phyloP scores from a whole-genome alignment of 192 early-diverging fungal genomes.

The Podila epicladia region DNA sequence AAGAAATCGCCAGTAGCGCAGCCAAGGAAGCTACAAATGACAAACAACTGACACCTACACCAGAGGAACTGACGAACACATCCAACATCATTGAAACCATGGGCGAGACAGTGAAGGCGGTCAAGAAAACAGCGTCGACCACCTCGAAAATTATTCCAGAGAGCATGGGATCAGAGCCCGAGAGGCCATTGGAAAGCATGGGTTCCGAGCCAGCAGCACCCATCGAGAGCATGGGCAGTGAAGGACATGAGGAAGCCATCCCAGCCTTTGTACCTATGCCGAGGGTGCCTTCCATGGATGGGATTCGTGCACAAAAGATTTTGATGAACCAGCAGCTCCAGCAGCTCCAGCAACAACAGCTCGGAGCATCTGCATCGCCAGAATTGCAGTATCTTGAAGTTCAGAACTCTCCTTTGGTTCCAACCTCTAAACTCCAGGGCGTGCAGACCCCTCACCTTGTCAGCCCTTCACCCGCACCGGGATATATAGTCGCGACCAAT shows the following conservation, averaged over 20 bases:
- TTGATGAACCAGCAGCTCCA: conserved; percentile 10
- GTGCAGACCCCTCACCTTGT: neutral
- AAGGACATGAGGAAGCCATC: conserved; percentile 4
- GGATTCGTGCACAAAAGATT: conserved; percentile 10
- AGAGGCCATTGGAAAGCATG: conserved; percentile 17
- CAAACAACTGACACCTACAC: neutral
- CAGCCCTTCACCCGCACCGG: neutral
- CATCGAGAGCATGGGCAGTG: conserved; percentile 35
- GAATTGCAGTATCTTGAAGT: conserved; percentile 43
- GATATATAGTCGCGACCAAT: neutral
- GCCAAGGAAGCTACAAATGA: conserved; percentile 11
- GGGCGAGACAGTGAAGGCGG: conserved; percentile 4
- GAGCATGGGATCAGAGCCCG: neutral
- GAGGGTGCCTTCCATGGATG: conserved; percentile 4
- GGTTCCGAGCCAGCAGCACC: conserved; percentile 5
- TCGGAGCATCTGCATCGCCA: conserved; percentile 23
- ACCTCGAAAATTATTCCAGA: neutral
- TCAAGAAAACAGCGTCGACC: neutral
- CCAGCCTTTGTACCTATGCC: conserved; percentile 8
- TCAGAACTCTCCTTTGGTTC: conserved; percentile 21
- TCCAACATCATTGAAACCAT: conserved; percentile 10
- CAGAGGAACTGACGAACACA: conserved; percentile 15
- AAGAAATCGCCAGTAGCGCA: neutral
- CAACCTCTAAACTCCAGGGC: neutral
- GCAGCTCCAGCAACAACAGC: neutral